A percentile compares a stretch with the other conserved stretches of the same genome.
Evolutionary conservation across 2,329 filamentous ascomycete genomes (phyloP).

Genomic region (Fonsecaea multimorphosa): DNA sequence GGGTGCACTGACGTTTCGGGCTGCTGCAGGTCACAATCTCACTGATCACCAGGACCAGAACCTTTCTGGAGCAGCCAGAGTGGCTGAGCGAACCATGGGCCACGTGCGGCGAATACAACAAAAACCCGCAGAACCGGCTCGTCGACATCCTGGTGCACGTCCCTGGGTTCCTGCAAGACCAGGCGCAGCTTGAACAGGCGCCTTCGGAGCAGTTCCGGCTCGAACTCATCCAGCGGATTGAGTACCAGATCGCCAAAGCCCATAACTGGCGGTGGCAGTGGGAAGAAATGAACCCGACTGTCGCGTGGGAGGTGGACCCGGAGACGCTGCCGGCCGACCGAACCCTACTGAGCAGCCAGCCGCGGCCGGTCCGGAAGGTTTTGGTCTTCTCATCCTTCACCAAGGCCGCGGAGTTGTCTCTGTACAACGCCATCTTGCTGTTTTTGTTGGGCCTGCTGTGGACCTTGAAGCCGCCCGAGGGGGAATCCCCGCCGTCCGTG

Average conservation of each 20-base stretch:
- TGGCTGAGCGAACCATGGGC: slow-evolving; percentile 33
- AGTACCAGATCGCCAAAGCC: slow-evolving; percentile 25
- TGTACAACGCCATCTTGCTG: slow-evolving; percentile 32
- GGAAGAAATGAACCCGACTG: slow-evolving; percentile 29
- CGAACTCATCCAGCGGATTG: slow-evolving; percentile 26
- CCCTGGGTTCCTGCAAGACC: slow-evolving; percentile 33
- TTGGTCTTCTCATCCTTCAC: slow-evolving; percentile 49
- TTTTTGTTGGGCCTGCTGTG: slow-evolving; percentile 32
- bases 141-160: slow-evolving; percentile 32
- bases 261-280: slow-evolving; percentile 33
- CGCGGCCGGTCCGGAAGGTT: slow-evolving; percentile 74
- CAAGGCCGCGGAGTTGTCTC: slow-evolving; percentile 28
- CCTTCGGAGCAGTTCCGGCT: slow-evolving; percentile 16
- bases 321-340: slow-evolving; percentile 48
- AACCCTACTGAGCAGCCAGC: slow-evolving; percentile 77
- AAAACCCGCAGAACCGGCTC: slow-evolving; percentile 32
- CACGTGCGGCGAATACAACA: slow-evolving; percentile 19
- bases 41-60: slow-evolving; percentile 31
- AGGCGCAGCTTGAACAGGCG: slow-evolving; percentile 23
- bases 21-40: slow-evolving; percentile 25
- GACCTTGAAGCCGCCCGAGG: slow-evolving; percentile 23
- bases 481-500: slow-evolving; percentile 9
- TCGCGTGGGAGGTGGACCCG: slow-evolving; percentile 28
- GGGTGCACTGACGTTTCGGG: too few relatives aligned
- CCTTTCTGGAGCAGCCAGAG: slow-evolving; percentile 28